Evolutionary conservation across 495 filamentous ascomycete species (phyloP), one percentile per base, ranked within the genome.

Genomic region (Penicillium antarcticum): DNA sequence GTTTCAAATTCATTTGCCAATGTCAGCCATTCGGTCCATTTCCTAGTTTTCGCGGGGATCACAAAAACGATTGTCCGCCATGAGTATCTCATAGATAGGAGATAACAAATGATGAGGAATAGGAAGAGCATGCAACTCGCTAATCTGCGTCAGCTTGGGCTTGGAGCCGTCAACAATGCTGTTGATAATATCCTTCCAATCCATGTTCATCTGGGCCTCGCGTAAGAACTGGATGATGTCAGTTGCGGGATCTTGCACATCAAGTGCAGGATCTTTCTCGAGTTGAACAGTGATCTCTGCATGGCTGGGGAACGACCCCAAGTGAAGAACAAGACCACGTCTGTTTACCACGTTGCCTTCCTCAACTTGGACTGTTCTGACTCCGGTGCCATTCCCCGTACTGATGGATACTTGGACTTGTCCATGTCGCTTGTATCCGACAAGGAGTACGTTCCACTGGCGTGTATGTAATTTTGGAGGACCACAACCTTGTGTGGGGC

Each of bases 51-150:
- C 34, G 11, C 24, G n/a, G 13, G 34, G 12, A 6, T 18, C 8
- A 38, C 2, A 24, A 8, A 7, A 18, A 36, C 60, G 51, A 19
- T 51, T 49, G 55, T 80, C 75, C 4, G 77, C 74, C 19, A 66
- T 51, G 45, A 78, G 63, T 45, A 70, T 60, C 55, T 80, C 77
- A 36, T 74, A 44, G 6, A 79, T 48, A 5, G 74, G 72, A 33
- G 66, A 66, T 35, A 71, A 58, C 14, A 78, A 34, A 4, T 45
- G 51, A 4, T 60, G 47, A 23, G 72, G 61, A 12, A 74, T 58
- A 16, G 61, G 60, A 51, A 75, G 24, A 10, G 58, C 31, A 48
- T 55, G 38, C 46, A 80, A 33, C 37, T 61, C 57, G 42, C 63
- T 58, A 8, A 77, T 57, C 36, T 63, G 57, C 19, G 62, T 34